Conservation (phyloP, 2,329 filamentous ascomycete genomes). For the Xylaria sp. region DNA sequence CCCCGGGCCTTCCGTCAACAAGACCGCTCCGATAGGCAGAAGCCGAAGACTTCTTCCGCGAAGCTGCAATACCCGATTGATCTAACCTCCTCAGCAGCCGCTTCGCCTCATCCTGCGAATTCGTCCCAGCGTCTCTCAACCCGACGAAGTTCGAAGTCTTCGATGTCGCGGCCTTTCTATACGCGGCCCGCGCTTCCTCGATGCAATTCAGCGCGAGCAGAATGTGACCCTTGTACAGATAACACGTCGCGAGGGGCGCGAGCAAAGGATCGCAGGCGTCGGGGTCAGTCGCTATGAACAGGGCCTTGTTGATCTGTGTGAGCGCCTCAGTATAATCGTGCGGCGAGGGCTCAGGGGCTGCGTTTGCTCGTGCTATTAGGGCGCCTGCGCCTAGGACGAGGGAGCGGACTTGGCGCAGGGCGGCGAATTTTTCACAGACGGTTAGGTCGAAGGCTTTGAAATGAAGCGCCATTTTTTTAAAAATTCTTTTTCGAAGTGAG, state of each 20-base stretch:
- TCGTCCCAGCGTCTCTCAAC: constrained; percentile 27
- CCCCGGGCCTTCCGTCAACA: neutral
- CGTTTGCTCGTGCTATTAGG: constrained; percentile 27
- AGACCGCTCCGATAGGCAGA: neutral
- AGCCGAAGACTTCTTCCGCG: neutral
- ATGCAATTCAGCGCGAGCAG: constrained; percentile 31
- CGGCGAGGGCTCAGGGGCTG: neutral
- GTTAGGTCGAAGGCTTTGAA: constrained; percentile 40
- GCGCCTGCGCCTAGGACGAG: constrained; percentile 24
- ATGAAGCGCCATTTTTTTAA: constrained; percentile 32
- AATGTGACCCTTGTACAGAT: constrained; percentile 40
- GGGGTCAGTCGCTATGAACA: constrained; percentile 37
- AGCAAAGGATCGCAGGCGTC: constrained; percentile 41
- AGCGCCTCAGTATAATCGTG: constrained; percentile 34
- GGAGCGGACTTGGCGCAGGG: constrained; percentile 27
- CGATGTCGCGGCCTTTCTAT: constrained; percentile 26
- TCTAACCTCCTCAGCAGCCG: neutral
- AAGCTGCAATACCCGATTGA: neutral
- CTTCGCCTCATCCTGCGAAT: neutral
- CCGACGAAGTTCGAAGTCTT: neutral
- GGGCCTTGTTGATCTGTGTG: constrained; percentile 30
- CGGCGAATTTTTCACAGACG: constrained; percentile 31
- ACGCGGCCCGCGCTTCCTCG: constrained; percentile 37
- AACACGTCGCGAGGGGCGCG: constrained; percentile 42
- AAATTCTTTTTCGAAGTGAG: neutral